These are phyloP conservation scores for Lippia alba DNA, from an alignment of 305 asterid species.

Conservation along the genomic window DNA sequence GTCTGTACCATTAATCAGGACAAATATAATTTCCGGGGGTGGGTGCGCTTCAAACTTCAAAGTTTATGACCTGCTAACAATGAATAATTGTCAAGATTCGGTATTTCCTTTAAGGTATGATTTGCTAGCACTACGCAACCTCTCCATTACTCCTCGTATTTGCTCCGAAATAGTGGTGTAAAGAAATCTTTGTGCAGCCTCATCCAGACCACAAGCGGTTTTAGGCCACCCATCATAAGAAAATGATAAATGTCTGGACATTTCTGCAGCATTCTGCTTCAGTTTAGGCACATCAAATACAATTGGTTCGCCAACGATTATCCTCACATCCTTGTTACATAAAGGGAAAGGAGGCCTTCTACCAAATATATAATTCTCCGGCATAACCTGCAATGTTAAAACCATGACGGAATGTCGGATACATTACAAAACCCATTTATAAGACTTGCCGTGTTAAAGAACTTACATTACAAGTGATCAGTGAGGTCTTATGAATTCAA, in stretches of 20 bases:
- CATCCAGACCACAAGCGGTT: conserved; percentile 65
- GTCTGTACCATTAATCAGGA: conserved; percentile 5
- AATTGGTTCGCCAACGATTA: conserved; percentile 84
- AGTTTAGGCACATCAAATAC: conserved; percentile 71
- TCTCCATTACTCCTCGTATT: conserved; percentile 72
- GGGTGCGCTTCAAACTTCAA: neutral
- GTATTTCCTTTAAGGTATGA: conserved; percentile 37
- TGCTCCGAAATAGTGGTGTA: conserved; percentile 73
- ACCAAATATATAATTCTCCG: conserved; percentile 81
- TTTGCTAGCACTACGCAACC: conserved; percentile 50
- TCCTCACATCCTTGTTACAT: conserved; percentile 64
- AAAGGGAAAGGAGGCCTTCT: conserved; percentile 80
- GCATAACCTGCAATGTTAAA: conserved; percentile 76
- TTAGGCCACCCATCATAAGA: conserved; percentile 65
- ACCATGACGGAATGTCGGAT: neutral
- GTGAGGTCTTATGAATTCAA: no score
- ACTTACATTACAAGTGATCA: no score
- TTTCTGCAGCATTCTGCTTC: conserved; percentile 64
- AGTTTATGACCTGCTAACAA: neutral
- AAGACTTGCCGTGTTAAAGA: no score
- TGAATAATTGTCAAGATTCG: conserved; percentile 28
- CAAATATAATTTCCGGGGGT: neutral
- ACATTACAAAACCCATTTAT: neutral
- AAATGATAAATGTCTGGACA: conserved; percentile 51
- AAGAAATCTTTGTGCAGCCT: conserved; percentile 83